Conservation (phyloP, 192 early-diverging fungal genomes). For the Coemansia sp. region DNA sequence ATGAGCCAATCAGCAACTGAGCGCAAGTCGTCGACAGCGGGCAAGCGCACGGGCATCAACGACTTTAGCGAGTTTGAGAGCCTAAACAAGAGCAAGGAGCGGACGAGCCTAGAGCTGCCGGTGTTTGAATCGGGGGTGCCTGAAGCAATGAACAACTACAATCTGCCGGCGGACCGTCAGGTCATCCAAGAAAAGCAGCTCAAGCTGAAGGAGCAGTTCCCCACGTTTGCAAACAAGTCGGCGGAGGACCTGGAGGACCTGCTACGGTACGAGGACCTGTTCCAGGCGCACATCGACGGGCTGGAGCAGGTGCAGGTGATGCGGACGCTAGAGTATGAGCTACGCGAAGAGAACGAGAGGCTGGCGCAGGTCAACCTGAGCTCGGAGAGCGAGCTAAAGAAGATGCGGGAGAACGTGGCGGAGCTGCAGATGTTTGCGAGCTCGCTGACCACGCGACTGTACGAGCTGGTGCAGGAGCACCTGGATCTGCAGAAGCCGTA, state of each 20-base stretch:
- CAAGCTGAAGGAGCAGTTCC: conserved; percentile 39
- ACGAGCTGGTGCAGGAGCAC: conserved; percentile 50
- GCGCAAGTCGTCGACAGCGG: no score
- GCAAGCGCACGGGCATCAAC: neutral
- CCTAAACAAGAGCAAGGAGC: neutral
- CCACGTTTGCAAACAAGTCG: conserved; percentile 53
- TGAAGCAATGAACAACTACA: conserved; percentile 51
- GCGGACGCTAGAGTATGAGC: conserved; percentile 49
- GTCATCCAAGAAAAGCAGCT: conserved; percentile 26
- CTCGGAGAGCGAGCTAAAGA: conserved; percentile 39
- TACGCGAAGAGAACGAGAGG: conserved; percentile 46
- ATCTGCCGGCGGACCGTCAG: conserved; percentile 18
- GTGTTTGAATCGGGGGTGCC: conserved; percentile 36
- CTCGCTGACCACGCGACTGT: conserved; percentile 45
- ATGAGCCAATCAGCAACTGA: no score
- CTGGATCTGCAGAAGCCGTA: conserved; percentile 47
- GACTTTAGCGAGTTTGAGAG: conserved; percentile 8
- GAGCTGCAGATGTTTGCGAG: conserved; percentile 50
- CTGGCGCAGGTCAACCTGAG: conserved; percentile 44
- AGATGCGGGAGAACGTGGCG: conserved; percentile 44
- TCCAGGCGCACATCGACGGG: conserved; percentile 52
- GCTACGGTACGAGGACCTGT: conserved; percentile 49
- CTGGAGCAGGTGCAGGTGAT: conserved; percentile 53
- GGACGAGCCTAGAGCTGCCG: conserved; percentile 8
- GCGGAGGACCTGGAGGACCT: conserved; percentile 51